A percentile compares a stretch with the other conserved stretches of the same genome.
Evolutionary conservation across 495 filamentous ascomycete genomes (phyloP).

Genomic region (Penicillium crystallinum): DNA sequence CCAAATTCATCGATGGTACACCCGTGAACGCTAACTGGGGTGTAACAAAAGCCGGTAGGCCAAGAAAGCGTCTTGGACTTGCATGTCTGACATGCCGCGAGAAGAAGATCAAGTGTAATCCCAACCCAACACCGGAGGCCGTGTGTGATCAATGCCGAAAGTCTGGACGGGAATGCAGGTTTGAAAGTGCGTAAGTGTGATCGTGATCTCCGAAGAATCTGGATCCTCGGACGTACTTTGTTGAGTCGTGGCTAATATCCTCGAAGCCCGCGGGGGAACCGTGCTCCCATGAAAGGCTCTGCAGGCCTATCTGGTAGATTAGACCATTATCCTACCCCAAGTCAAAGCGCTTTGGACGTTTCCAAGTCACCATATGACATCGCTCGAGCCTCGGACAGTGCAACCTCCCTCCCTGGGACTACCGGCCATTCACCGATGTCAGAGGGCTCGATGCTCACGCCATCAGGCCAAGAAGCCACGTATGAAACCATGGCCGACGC

Average conservation of each 20-base stretch:
- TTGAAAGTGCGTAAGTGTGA: constrained; percentile 75
- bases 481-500: constrained; percentile 24
- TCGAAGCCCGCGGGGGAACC: constrained; percentile 36
- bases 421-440: constrained; percentile 35
- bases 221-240: neutral
- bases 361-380: constrained; percentile 32
- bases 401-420: constrained; percentile 32
- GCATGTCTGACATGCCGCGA: constrained; percentile 87
- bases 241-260: constrained; percentile 7
- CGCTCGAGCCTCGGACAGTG: constrained; percentile 30
- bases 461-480: constrained; percentile 24
- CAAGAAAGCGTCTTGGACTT: constrained; percentile 80
- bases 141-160: constrained; percentile 90
- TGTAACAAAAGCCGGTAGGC: constrained; percentile 87
- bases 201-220: neutral
- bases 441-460: constrained; percentile 27
- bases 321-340: constrained; percentile 16
- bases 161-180: constrained; percentile 76
- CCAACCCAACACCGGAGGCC: constrained; percentile 55
- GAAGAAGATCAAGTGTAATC: constrained; percentile 97
- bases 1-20: constrained; percentile 78
- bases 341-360: constrained; percentile 25
- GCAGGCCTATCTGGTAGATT: constrained; percentile 16
- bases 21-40: constrained; percentile 89
- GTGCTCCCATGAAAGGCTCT: constrained; percentile 25